Evolutionary conservation across 768 basidiomycete species (phyloP).

Genomic region (Fomitopsis serialis): DNA sequence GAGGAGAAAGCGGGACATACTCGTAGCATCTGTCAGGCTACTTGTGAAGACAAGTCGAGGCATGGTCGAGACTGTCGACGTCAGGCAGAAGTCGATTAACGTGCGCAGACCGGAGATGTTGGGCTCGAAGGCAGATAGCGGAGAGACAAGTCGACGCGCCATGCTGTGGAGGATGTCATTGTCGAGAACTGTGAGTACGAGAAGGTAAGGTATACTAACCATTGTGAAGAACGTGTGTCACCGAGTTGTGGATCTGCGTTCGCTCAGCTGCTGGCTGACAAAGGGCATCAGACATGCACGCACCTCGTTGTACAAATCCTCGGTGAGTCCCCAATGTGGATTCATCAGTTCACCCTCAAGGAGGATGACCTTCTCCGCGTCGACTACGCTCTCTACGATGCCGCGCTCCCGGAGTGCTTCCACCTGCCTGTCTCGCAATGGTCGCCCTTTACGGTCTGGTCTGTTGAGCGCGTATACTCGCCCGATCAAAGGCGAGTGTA

Average conservation of each 20-base stretch:
- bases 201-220: constrained; percentile 7
- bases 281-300: not conserved
- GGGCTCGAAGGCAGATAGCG: constrained; percentile 28
- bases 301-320: constrained; percentile 26
- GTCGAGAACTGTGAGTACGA: not conserved
- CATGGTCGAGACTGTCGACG: constrained; percentile 16
- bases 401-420: constrained; percentile 9
- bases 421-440: constrained; percentile 6
- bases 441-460: not conserved
- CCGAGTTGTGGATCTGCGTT: constrained; percentile 5
- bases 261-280: too few relatives aligned
- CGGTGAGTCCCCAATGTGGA: constrained; percentile 8
- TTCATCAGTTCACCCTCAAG: constrained; percentile 8
- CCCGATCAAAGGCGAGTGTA: constrained; percentile 9
- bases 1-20: constrained; percentile 15
- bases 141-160: constrained; percentile 30
- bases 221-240: constrained; percentile 1
- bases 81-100: constrained; percentile 31
- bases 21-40: not conserved
- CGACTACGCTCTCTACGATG: constrained; percentile 4
- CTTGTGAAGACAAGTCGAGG: constrained; percentile 22
- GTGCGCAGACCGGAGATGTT: constrained; percentile 22
- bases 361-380: constrained; percentile 5
- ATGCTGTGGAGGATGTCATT: constrained; percentile 17
- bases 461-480: constrained; percentile 23